These are phyloP conservation scores for Colletotrichum sp. DNA, from an alignment of 2,329 filamentous ascomycete species.

Conservation along the genomic window DNA sequence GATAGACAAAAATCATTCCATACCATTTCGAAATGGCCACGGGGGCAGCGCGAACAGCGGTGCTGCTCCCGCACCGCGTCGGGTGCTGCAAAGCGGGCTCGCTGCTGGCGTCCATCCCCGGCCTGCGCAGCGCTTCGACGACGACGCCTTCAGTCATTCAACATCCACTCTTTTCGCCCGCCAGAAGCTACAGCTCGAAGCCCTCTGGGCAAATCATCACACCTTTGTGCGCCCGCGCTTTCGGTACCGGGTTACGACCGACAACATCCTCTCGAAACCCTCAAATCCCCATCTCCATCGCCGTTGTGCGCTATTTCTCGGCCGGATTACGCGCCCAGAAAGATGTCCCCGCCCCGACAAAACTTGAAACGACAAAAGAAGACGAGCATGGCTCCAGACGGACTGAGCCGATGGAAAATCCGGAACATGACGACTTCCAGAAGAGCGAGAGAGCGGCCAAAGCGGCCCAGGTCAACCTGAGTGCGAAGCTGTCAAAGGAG, in stretches of 20 bases:
- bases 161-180: slow-evolving; percentile 6
- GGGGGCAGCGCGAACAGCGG: slow-evolving; percentile 52
- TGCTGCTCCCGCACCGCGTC: slow-evolving; percentile 52
- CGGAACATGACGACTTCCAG: slow-evolving; percentile 50
- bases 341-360: slow-evolving; percentile 12
- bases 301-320: slow-evolving; percentile 34
- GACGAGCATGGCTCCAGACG: slow-evolving; percentile 26
- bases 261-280: not conserved
- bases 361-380: not conserved
- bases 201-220: not conserved
- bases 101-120: slow-evolving; percentile 19
- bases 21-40: slow-evolving; percentile 29
- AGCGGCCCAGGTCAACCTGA: slow-evolving; percentile 88
- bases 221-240: not conserved
- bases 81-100: slow-evolving; percentile 29
- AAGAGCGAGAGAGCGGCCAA: slow-evolving; percentile 85
- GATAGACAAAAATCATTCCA: not conserved
- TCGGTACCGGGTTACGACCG: not conserved
- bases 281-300: not conserved
- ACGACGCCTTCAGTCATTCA: not conserved
- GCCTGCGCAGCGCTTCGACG: slow-evolving; percentile 13
- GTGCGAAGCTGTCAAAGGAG: slow-evolving; percentile 86
- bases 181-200: not conserved
- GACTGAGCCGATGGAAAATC: slow-evolving; percentile 35
- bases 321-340: slow-evolving; percentile 25